Evolutionary conservation across 2,329 filamentous ascomycete genomes (phyloP).

Genomic region (Cytospora leucostoma): DNA sequence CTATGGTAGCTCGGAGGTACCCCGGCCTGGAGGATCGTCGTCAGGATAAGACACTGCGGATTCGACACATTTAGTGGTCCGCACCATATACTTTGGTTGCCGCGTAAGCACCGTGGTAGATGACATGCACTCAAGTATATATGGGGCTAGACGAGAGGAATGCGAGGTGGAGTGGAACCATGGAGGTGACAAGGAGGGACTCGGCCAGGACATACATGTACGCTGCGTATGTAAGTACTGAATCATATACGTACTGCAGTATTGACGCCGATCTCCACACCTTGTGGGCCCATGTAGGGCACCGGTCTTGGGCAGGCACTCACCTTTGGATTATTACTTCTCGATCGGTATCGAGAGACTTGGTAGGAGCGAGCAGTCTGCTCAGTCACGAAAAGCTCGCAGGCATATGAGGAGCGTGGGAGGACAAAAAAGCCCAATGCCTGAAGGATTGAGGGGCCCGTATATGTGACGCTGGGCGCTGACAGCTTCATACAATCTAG

Average conservation of each 20-base stretch:
- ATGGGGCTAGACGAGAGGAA: not conserved
- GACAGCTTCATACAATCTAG: not conserved
- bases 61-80: not conserved
- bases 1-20: not conserved
- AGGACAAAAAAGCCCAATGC: not conserved
- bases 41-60: not conserved
- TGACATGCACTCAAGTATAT: slow-evolving; percentile 4
- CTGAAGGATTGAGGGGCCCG: not conserved
- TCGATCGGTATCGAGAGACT: not conserved
- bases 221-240: no score
- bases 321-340: not conserved
- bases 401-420: no score
- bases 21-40: not conserved
- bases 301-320: not conserved
- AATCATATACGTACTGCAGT: not conserved
- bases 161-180: not conserved
- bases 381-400: no score
- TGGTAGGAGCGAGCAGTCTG: no score
- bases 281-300: slow-evolving; percentile 1
- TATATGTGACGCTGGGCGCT: no score
- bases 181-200: not conserved
- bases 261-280: not conserved
- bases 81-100: not conserved
- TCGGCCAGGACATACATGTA: not conserved
- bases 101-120: slow-evolving; percentile 13